These are phyloP conservation scores for Aristolochia californica DNA, from an alignment of 164 flowering plant genomes.

Conservation along the genomic window DNA sequence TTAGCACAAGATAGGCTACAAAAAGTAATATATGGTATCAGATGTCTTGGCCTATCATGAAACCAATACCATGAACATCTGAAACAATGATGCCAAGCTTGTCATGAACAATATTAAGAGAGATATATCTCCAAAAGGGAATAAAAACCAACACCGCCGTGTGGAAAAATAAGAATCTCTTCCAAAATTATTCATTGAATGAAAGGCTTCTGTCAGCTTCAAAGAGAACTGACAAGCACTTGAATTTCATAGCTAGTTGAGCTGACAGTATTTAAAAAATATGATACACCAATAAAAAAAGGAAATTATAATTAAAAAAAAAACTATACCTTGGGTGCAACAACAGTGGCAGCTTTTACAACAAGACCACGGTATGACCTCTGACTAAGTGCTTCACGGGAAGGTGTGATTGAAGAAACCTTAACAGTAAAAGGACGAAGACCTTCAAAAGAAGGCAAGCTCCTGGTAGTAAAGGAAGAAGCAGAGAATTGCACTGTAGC, in stretches of 20 bases:
- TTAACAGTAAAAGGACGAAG: conserved; percentile 23
- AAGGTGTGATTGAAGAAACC: conserved; percentile 3
- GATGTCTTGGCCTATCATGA: too few relatives aligned
- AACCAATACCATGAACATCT: too few relatives aligned
- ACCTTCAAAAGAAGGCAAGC: conserved; percentile 41
- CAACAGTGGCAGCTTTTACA: conserved; percentile 72
- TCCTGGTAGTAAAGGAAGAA: conserved; percentile 23
- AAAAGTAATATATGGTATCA: too few relatives aligned
- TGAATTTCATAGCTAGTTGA: neutral
- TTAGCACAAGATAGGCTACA: too few relatives aligned
- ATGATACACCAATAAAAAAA: too few relatives aligned
- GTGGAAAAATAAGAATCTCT: neutral
- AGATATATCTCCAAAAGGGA: too few relatives aligned
- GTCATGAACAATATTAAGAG: too few relatives aligned
- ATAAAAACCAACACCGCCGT: neutral
- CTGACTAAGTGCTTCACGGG: neutral
- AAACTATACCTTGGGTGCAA: conserved; percentile 70
- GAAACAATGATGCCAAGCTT: too few relatives aligned
- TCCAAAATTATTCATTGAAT: neutral
- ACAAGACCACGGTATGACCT: conserved; percentile 25
- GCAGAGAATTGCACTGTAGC: conserved; percentile 39
- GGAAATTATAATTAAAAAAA: neutral
- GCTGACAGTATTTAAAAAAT: too few relatives aligned
- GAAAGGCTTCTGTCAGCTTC: too few relatives aligned
- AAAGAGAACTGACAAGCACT: neutral